Percentiles rank a stretch among this genome's conserved stretches.
Conservation (phyloP, 306 rosid species). For the Sphenostylis stenocarpa region DNA sequence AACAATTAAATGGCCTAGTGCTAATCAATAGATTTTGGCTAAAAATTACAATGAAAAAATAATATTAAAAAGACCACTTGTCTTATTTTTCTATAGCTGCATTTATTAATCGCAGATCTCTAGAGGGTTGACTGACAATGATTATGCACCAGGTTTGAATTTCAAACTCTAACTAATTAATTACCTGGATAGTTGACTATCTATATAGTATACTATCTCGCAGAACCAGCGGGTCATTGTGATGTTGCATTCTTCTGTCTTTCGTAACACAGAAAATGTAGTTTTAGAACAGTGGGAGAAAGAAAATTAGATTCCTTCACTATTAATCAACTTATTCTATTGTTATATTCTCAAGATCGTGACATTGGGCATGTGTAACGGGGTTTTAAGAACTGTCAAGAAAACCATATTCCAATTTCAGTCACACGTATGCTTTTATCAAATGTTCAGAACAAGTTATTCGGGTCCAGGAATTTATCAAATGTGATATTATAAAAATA, state of each 20-base stretch:
- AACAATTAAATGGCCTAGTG: no score
- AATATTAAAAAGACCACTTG: background rate
- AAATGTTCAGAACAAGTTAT: no score
- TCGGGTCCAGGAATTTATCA: no score
- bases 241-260: background rate
- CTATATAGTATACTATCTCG: background rate
- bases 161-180: background rate
- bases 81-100: background rate
- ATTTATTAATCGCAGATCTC: conserved; percentile 30
- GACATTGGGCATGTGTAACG: background rate
- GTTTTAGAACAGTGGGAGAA: background rate
- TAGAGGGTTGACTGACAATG: background rate
- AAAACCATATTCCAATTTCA: background rate
- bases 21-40: no score
- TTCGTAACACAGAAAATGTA: background rate
- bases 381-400: background rate
- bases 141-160: background rate
- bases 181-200: background rate
- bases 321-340: background rate
- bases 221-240: background rate
- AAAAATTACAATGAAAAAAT: no score
- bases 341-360: background rate
- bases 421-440: no score
- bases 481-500: no score
- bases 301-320: background rate